These are phyloP conservation scores for Pueraria montana DNA, from an alignment of 306 rosid genomes.

Conservation along the genomic window DNA sequence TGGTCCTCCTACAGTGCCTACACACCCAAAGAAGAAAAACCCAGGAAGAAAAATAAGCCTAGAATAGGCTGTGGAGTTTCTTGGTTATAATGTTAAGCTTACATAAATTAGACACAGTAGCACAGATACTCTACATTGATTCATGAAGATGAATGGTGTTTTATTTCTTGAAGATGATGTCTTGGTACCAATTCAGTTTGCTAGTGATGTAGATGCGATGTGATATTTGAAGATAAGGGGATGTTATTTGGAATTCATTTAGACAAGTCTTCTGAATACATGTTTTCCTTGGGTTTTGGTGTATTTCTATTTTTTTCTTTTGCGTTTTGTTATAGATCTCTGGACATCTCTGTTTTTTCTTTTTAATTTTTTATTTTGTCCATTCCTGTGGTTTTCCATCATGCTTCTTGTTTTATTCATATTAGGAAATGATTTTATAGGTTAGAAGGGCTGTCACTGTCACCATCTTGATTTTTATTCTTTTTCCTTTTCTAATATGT, in stretches of 20 bases:
- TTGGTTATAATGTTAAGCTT: not conserved
- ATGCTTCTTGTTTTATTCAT: not conserved
- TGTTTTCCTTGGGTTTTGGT: constrained; percentile 9
- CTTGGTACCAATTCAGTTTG: not conserved
- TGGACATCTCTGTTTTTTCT: not conserved
- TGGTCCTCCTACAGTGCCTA: not conserved
- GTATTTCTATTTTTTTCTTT: not conserved
- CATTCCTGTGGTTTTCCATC: constrained; percentile 3
- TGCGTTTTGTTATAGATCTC: not conserved
- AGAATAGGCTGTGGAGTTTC: constrained; percentile 9
- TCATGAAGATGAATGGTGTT: not conserved
- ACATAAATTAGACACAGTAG: not conserved
- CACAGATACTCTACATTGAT: not conserved
- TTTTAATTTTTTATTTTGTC: not conserved
- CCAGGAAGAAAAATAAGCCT: not conserved
- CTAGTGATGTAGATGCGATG: not conserved
- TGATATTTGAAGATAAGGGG: not conserved
- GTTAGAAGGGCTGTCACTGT: not conserved
- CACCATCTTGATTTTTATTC: constrained; percentile 17
- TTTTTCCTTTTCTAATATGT: constrained; percentile 45
- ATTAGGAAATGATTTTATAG: not conserved
- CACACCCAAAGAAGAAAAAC: not conserved
- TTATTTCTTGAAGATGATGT: not conserved
- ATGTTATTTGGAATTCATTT: not conserved
- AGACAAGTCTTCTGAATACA: not conserved